Evolutionary conservation across 176 grass and related monocot species (phyloP).

Genomic region (Leersia perrieri): DNA sequence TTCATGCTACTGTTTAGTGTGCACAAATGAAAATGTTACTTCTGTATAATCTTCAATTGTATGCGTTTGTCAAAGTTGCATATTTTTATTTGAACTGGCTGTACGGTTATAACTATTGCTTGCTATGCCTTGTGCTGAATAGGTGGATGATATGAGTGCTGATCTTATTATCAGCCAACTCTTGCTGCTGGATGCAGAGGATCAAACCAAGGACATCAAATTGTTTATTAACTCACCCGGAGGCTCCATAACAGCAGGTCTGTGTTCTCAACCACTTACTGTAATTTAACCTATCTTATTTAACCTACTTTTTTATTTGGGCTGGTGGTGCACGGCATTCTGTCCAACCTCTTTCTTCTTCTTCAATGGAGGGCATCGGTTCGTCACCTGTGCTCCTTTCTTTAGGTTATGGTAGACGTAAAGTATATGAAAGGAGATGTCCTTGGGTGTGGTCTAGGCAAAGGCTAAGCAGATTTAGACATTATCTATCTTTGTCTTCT

Average conservation of each 20-base stretch:
- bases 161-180: slow-evolving; percentile 91
- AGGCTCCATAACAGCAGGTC: slow-evolving; percentile 84
- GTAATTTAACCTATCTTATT: neutral
- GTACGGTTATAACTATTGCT: slow-evolving; percentile 24
- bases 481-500: too few relatives aligned
- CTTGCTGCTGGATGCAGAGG: slow-evolving; percentile 80
- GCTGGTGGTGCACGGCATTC: neutral
- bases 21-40: slow-evolving; percentile 3
- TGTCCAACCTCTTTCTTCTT: neutral
- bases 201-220: slow-evolving; percentile 85
- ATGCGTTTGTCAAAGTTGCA: neutral
- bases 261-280: slow-evolving; percentile 27
- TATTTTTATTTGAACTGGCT: slow-evolving; percentile 1
- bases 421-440: too few relatives aligned
- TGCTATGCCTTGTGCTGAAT: slow-evolving; percentile 29
- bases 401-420: too few relatives aligned
- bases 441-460: too few relatives aligned
- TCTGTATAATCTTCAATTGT: neutral
- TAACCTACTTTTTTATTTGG: neutral
- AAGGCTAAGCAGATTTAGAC: too few relatives aligned
- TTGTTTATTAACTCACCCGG: slow-evolving; percentile 98
- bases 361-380: neutral
- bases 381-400: neutral
- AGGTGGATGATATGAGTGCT: slow-evolving; percentile 82
- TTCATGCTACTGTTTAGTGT: neutral